phyloP scores from a whole-genome alignment of 768 basidiomycete genomes.

The Tylopilus felleus region DNA sequence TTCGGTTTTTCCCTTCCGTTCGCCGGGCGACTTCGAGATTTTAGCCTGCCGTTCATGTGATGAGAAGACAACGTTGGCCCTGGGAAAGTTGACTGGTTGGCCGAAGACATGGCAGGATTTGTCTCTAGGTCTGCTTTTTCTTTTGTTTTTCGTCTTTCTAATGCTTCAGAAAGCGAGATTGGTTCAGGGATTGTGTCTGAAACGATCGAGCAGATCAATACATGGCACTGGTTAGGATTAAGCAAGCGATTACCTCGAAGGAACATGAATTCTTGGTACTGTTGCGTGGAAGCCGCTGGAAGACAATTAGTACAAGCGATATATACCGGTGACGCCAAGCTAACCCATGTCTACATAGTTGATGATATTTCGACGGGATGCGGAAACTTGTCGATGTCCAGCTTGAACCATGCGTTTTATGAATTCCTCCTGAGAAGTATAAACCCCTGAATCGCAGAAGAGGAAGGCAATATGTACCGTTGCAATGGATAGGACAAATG shows the following conservation, averaged over 20 bases:
- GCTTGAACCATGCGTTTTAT: constrained; percentile 71
- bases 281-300: constrained; percentile 55
- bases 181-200: constrained; percentile 68
- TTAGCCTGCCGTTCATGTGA: constrained; percentile 34
- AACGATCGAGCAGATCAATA: constrained; percentile 3
- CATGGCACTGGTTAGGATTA: background rate
- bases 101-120: constrained; percentile 48
- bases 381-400: constrained; percentile 61
- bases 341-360: constrained; percentile 76
- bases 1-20: constrained; percentile 32
- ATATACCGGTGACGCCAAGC: constrained; percentile 20
- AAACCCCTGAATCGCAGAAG: constrained; percentile 9
- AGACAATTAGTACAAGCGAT: constrained; percentile 5
- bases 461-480: constrained; percentile 46
- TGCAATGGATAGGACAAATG: constrained; percentile 71
- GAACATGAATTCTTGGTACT: constrained; percentile 69
- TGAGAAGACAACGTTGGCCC: constrained; percentile 17
- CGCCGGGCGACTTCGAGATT: constrained; percentile 39
- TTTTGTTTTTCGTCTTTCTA: constrained; percentile 49
- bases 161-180: constrained; percentile 56
- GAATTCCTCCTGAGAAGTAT: constrained; percentile 69
- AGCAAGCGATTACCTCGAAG: constrained; percentile 49
- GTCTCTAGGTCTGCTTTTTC: constrained; percentile 57
- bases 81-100: constrained; percentile 28
- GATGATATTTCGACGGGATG: constrained; percentile 54